A percentile compares a stretch with the other conserved stretches of the same genome.
Evolutionary conservation across 441 rosid species (phyloP).

Genomic region (Populus hybrid): DNA sequence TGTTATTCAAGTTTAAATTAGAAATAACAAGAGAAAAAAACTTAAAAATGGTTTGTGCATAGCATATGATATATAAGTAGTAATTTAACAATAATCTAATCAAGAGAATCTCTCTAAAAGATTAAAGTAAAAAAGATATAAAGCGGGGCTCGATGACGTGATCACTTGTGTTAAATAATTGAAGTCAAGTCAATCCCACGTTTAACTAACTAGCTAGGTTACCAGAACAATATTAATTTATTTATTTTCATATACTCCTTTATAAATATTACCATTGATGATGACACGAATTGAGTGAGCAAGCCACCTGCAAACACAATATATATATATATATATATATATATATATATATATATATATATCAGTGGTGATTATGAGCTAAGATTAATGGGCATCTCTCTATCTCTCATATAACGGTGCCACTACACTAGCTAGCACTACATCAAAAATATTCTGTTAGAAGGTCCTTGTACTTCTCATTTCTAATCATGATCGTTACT

Average conservation of each 20-base stretch:
- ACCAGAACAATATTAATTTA: no score
- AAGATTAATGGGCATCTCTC: not conserved
- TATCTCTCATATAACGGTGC: constrained; percentile 29
- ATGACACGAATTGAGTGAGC: not conserved
- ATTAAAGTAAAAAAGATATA: not conserved
- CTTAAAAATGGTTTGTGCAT: no score
- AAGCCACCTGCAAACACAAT: not conserved
- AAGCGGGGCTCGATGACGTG: not conserved
- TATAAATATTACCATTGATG: not conserved
- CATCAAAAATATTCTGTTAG: constrained; percentile 35
- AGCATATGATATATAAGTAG: no score
- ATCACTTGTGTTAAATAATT: not conserved
- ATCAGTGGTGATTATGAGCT: not conserved
- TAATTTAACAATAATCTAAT: no score
- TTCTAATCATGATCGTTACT: constrained; percentile 41
- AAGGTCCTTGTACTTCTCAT: constrained; percentile 23
- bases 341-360: no score
- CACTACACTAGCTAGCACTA: constrained; percentile 19
- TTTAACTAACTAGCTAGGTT: no score
- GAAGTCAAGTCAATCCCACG: not conserved
- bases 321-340: no score
- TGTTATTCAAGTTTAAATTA: no score
- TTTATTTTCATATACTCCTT: not conserved
- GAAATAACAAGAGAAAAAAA: no score
- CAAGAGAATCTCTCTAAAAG: not conserved